Base-by-base conservation (phyloP, 1,284 basidiomycete genomes). In the Apiotrichum domesticum region DNA sequence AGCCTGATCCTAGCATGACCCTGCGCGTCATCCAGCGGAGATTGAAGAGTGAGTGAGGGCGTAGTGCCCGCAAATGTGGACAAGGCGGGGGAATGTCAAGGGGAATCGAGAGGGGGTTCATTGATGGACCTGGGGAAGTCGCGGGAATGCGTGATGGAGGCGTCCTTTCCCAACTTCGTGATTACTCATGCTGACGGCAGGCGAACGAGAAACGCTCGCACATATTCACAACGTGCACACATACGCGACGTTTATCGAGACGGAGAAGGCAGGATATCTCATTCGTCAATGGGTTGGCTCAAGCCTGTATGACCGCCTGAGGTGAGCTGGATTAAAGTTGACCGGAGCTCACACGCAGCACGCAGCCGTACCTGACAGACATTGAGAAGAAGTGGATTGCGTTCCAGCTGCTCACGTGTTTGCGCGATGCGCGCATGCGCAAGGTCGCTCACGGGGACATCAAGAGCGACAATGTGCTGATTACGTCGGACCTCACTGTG, bases 341-440 rank as follows among this genome's bases (percentile, higher is more conserved):
- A 6, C 11, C 29, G 29, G 29, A 29, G 2, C 47, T 29, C n/a
- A 15, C 48, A 34, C 46, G 6, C 64, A 97, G 95, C 71, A 98
- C 94, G 1, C 87, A 96, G 34, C 96, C 96, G 1, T 98, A 98
- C 77, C 80, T 98, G 50, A 87, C 86, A 56, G 73, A 81, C 52
- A 83, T 97, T 46, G 96, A 99, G 80, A 98, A 98, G 82, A 91
- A 92, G 70, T 99, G 96, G 96, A 91, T 98, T 61, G 87, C 89
- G 0, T 99, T 93, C 71, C 95, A 98, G 74, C 80, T 98, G 1
- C 79, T 98, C 52, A 87, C 84, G 35, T 91, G 87, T 2, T 82
- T 99, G 58, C 83, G 87, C 35, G 90, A 92, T 63, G 85, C 90
- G 0, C 84, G 90, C 32, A 85, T 85, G 54, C 84, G 87, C 58